Conservation (phyloP, 2,329 filamentous ascomycete genomes). For the Cercospora sojina region DNA sequence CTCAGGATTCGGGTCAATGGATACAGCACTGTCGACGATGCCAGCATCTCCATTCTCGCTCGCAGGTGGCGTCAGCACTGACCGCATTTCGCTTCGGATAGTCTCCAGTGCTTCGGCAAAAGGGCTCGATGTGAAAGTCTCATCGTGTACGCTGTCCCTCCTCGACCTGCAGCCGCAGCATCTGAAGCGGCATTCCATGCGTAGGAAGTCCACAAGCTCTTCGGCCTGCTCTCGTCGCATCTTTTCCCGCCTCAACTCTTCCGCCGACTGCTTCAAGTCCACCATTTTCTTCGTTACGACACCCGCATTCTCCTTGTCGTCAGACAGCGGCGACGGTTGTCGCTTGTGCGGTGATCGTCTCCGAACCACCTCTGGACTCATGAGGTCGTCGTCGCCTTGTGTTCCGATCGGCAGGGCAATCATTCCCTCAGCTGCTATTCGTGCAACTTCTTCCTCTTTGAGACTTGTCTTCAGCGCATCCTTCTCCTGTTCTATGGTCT, state of each 20-base stretch:
- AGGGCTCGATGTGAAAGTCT: constrained; percentile 6
- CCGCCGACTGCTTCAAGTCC: constrained; percentile 50
- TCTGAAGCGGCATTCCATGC: constrained; percentile 69
- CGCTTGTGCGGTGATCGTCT: constrained; percentile 37
- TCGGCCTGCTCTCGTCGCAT: constrained; percentile 66
- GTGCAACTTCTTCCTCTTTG: constrained; percentile 70
- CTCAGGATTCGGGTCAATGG: constrained; percentile 8
- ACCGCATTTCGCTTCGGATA: constrained; percentile 27
- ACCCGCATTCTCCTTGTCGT: constrained; percentile 48
- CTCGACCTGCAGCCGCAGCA: constrained; percentile 60
- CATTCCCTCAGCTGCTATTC: constrained; percentile 69
- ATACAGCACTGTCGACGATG: constrained; percentile 19
- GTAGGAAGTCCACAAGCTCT: constrained; percentile 73
- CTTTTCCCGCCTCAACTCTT: constrained; percentile 54
- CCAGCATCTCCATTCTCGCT: constrained; percentile 57
- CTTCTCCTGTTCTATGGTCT: constrained; percentile 68
- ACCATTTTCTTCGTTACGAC: constrained; percentile 46
- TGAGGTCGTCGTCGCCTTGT: constrained; percentile 56
- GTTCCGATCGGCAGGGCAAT: constrained; percentile 60
- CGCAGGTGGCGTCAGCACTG: constrained; percentile 59
- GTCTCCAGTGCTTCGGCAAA: constrained; percentile 24
- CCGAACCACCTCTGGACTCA: constrained; percentile 53
- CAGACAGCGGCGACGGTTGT: constrained; percentile 50
- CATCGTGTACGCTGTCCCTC: constrained; percentile 18
- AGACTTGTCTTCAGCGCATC: constrained; percentile 71